Conservation (phyloP, 2,329 filamentous ascomycete genomes). For the Fusarium drepaniforme region DNA sequence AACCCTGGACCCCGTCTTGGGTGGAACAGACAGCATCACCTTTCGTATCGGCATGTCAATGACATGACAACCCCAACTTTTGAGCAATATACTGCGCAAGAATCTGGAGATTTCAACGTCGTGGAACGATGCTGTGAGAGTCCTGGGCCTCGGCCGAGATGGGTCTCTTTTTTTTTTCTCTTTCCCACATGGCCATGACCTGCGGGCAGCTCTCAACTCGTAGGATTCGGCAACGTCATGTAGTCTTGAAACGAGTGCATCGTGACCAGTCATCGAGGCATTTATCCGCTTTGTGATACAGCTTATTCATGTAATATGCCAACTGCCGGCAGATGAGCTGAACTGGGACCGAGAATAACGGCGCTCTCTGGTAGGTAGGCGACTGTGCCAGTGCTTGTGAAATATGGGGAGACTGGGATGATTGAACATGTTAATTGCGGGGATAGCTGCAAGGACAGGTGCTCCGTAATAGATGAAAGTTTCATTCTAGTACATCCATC, state of each 20-base stretch:
- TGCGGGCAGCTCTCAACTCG: constrained; percentile 13
- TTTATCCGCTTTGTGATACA: background rate
- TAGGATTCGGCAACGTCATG: constrained; percentile 11
- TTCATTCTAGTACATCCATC: background rate
- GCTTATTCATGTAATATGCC: background rate
- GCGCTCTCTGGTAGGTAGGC: background rate
- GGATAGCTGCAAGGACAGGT: background rate
- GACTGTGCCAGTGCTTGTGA: background rate
- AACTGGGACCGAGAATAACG: background rate
- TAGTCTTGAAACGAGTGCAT: constrained; percentile 9
- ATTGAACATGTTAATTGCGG: background rate
- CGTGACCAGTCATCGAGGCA: constrained; percentile 9
- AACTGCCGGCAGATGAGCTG: background rate
- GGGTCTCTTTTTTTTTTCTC: background rate
- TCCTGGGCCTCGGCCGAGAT: constrained; percentile 6
- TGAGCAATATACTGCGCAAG: background rate
- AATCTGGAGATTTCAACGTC: background rate
- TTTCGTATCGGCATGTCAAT: constrained; percentile 6
- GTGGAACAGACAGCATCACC: background rate
- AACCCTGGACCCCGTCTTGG: background rate
- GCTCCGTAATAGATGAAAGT: background rate
- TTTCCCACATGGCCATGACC: background rate
- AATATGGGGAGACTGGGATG: background rate
- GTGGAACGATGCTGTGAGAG: constrained; percentile 26
- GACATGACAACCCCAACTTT: background rate